These are phyloP conservation scores for Manihot esculenta DNA, from an alignment of 441 rosid species.

Conservation along the genomic window DNA sequence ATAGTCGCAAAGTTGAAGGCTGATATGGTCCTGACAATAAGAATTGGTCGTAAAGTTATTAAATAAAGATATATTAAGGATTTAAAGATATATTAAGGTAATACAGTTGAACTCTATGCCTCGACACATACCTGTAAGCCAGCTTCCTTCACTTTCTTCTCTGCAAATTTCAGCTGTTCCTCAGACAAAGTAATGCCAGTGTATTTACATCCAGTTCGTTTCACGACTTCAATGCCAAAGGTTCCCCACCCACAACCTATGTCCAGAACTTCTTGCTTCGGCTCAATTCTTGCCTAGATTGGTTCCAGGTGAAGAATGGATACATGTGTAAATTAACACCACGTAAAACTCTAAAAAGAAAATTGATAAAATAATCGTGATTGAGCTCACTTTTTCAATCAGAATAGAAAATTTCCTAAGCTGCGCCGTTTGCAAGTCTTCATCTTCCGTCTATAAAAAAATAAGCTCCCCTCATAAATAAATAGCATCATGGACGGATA, in stretches of 20 bases:
- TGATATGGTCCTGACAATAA: conserved; percentile 49
- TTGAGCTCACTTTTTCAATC: conserved; percentile 60
- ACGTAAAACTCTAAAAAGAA: too few relatives aligned
- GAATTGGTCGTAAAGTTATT: not conserved
- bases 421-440: conserved; percentile 68
- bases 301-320: too few relatives aligned
- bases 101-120: too few relatives aligned
- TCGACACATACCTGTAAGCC: conserved; percentile 59
- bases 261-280: conserved; percentile 70
- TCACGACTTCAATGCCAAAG: conserved; percentile 78
- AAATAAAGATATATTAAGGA: too few relatives aligned
- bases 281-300: conserved; percentile 59
- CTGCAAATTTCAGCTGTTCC: conserved; percentile 70
- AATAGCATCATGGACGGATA: too few relatives aligned
- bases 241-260: conserved; percentile 98
- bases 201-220: conserved; percentile 74
- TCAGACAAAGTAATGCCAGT: conserved; percentile 75
- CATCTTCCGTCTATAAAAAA: conserved; percentile 44
- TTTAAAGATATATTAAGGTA: too few relatives aligned
- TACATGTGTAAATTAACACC: too few relatives aligned
- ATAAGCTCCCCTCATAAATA: too few relatives aligned
- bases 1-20: conserved; percentile 65
- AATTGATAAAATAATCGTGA: not conserved
- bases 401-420: conserved; percentile 61
- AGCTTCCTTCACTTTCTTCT: conserved; percentile 66